Percentiles rank a stretch among this genome's conserved stretches.
These are phyloP conservation scores for Petunia hybrid DNA, from an alignment of 305 asterid species.

Conservation along the genomic window DNA sequence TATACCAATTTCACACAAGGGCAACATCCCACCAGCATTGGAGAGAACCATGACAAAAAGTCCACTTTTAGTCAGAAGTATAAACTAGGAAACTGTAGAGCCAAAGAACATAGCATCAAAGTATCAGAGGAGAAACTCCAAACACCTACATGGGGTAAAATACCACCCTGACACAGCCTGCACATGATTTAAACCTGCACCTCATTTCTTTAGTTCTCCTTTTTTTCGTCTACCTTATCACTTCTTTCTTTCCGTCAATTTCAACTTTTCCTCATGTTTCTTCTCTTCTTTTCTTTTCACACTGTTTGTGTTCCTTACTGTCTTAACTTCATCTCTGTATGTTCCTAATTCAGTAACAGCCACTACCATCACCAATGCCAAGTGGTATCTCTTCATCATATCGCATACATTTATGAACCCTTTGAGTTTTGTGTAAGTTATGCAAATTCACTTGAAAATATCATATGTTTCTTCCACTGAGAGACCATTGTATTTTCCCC, in stretches of 20 bases:
- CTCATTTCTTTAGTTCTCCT: constrained; percentile 12
- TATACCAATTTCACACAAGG: constrained; percentile 6
- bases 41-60: background rate
- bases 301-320: background rate
- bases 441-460: background rate
- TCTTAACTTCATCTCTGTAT: background rate
- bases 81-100: background rate
- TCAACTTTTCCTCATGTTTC: background rate
- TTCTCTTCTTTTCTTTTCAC: background rate
- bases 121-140: background rate
- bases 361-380: constrained; percentile 14
- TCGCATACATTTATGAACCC: constrained; percentile 4
- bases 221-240: background rate
- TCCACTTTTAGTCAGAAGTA: constrained; percentile 10
- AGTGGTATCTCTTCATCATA: constrained; percentile 24
- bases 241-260: background rate
- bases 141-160: constrained; percentile 15
- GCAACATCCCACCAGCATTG: background rate
- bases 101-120: background rate
- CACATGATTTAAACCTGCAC: background rate
- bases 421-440: background rate
- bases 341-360: constrained; percentile 13
- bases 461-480: background rate
- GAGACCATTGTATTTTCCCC: constrained; percentile 11
- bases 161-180: background rate